These are phyloP conservation scores for Loxodes magnus DNA, from an alignment of 73 alveolate genomes.

Conservation along the genomic window DNA sequence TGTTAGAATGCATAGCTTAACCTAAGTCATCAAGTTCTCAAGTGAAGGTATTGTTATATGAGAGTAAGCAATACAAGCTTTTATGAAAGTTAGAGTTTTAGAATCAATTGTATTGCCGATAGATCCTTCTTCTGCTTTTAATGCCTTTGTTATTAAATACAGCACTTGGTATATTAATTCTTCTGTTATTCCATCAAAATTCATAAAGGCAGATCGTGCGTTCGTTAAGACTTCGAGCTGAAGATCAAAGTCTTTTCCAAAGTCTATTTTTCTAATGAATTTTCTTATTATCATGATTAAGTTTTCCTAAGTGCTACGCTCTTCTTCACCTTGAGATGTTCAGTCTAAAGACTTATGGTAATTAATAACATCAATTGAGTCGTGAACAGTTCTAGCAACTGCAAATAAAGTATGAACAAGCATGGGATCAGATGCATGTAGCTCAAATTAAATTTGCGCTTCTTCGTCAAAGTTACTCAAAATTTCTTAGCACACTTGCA, in stretches of 20 bases:
- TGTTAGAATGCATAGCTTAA: conserved; percentile 54
- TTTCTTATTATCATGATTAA: conserved; percentile 37
- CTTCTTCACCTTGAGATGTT: too few relatives aligned
- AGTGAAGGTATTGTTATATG: conserved; percentile 79
- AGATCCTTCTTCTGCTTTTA: conserved; percentile 60
- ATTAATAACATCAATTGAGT: background rate
- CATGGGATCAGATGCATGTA: conserved; percentile 52
- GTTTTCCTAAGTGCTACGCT: too few relatives aligned
- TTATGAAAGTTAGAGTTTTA: conserved; percentile 72
- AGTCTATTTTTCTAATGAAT: conserved; percentile 67
- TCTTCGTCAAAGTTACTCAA: conserved; percentile 55
- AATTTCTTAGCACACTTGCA: conserved; percentile 80
- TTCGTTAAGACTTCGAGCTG: conserved; percentile 70
- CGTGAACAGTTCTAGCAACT: conserved; percentile 48
- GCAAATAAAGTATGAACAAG: conserved; percentile 62
- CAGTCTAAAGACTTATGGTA: conserved; percentile 21
- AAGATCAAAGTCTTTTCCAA: conserved; percentile 80
- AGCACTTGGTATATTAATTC: conserved; percentile 47
- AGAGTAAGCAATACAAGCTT: conserved; percentile 81
- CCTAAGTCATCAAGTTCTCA: conserved; percentile 45
- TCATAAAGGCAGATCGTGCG: conserved; percentile 76
- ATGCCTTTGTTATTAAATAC: conserved; percentile 60
- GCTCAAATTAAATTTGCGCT: conserved; percentile 44
- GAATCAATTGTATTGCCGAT: conserved; percentile 63
- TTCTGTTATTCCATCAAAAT: conserved; percentile 72